These are phyloP conservation scores for Hypomyces rosellus DNA, from an alignment of 2,329 filamentous ascomycete genomes.

Conservation along the genomic window DNA sequence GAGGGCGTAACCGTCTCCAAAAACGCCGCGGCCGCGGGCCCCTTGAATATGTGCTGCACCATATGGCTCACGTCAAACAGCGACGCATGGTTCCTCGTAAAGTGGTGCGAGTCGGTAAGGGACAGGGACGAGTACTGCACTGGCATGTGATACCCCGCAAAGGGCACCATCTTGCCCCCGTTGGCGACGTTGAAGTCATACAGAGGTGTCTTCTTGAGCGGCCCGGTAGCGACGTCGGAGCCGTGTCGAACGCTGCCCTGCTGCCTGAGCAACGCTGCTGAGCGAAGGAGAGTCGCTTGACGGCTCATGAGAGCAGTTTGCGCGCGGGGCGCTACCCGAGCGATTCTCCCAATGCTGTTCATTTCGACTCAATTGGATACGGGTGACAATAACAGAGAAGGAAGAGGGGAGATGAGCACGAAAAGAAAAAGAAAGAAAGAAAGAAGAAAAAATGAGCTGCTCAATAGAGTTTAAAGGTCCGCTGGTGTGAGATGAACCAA, in stretches of 20 bases:
- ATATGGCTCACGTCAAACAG: conserved; percentile 97
- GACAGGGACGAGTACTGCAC: conserved; percentile 76
- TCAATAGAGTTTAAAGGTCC: neutral
- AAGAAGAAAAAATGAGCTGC: neutral
- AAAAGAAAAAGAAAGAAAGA: conserved; percentile 9
- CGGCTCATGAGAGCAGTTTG: conserved; percentile 17
- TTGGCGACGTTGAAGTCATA: conserved; percentile 71
- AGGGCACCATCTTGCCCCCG: conserved; percentile 93
- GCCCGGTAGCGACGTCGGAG: conserved; percentile 21
- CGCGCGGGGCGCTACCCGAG: conserved; percentile 25
- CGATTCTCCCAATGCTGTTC: conserved; percentile 26
- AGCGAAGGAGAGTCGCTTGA: conserved; percentile 12
- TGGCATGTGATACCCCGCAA: conserved; percentile 88
- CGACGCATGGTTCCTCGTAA: conserved; percentile 81
- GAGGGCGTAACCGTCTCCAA: conserved; percentile 80
- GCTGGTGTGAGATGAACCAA: too few relatives aligned
- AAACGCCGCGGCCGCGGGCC: conserved; percentile 72
- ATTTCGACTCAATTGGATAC: conserved; percentile 16
- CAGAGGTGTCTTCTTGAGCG: conserved; percentile 61
- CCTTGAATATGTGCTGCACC: conserved; percentile 83
- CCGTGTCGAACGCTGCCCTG: conserved; percentile 22
- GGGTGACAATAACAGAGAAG: neutral
- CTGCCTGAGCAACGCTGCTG: conserved; percentile 6
- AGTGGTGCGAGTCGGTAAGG: conserved; percentile 79
- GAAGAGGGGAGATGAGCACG: conserved; percentile 7